These are phyloP conservation scores for Hirschioporus abietinus DNA, from an alignment of 768 basidiomycete species.

Conservation along the genomic window DNA sequence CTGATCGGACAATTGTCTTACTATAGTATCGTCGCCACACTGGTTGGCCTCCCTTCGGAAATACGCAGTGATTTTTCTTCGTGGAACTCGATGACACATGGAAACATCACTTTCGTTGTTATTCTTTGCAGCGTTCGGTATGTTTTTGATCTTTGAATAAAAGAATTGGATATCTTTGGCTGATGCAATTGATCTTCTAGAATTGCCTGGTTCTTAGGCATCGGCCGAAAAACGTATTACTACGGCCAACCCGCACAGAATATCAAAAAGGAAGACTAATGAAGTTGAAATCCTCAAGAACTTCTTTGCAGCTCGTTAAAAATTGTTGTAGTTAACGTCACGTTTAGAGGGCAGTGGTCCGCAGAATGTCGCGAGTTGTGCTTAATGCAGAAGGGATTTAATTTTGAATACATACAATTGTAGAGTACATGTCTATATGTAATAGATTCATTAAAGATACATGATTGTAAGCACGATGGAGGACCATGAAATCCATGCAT, in stretches of 20 bases:
- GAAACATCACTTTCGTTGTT: constrained; percentile 63
- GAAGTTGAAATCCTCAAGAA: background rate
- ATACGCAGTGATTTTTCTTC: constrained; percentile 41
- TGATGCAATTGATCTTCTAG: constrained; percentile 22
- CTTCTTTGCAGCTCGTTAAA: background rate
- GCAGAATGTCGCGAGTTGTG: no score
- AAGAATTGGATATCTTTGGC: constrained; percentile 1
- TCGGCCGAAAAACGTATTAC: constrained; percentile 42
- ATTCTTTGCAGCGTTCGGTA: constrained; percentile 56
- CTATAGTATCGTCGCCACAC: constrained; percentile 50
- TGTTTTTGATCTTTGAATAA: constrained; percentile 10
- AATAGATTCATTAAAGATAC: constrained; percentile 5
- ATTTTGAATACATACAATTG: background rate
- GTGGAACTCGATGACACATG: constrained; percentile 75
- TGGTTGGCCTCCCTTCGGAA: constrained; percentile 51
- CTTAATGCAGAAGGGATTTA: background rate
- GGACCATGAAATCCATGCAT: background rate
- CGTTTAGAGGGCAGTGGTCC: no score
- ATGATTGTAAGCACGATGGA: background rate
- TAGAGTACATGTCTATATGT: background rate
- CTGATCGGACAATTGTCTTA: constrained; percentile 7
- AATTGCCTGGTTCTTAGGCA: constrained; percentile 49
- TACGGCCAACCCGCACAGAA: constrained; percentile 20
- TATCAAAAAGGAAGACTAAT: background rate
- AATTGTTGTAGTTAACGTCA: no score